Conservation (phyloP, 768 basidiomycete species). For the Clitopilus hobsonii region DNA sequence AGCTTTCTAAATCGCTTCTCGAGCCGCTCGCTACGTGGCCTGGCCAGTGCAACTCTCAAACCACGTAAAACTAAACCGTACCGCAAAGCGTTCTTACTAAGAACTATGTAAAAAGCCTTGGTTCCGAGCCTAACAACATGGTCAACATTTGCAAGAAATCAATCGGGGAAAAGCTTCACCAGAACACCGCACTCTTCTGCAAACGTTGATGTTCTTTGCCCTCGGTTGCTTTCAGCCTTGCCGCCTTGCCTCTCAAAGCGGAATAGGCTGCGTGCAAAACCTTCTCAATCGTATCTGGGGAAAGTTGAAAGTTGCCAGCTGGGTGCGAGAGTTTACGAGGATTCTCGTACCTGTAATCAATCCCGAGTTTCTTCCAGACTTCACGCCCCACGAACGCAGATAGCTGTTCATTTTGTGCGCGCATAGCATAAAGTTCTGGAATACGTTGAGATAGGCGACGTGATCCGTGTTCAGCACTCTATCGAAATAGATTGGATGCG, state of each 20-base stretch:
- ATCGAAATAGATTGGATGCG: slow-evolving; percentile 81
- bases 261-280: slow-evolving; percentile 54
- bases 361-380: slow-evolving; percentile 32
- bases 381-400: slow-evolving; percentile 54
- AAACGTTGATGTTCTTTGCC: slow-evolving; percentile 29
- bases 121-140: slow-evolving; percentile 65
- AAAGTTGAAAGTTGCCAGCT: not conserved
- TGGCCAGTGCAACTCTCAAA: slow-evolving; percentile 47
- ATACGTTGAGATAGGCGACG: slow-evolving; percentile 75
- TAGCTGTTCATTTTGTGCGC: slow-evolving; percentile 89
- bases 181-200: slow-evolving; percentile 48
- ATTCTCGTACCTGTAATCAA: slow-evolving; percentile 43
- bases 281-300: slow-evolving; percentile 58
- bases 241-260: slow-evolving; percentile 43
- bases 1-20: slow-evolving; percentile 41
- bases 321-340: not conserved
- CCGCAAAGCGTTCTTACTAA: slow-evolving; percentile 46
- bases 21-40: slow-evolving; percentile 38
- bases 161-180: slow-evolving; percentile 38
- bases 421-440: slow-evolving; percentile 76
- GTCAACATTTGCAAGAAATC: not conserved
- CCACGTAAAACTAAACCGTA: slow-evolving; percentile 43
- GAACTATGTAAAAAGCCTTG: slow-evolving; percentile 70
- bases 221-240: slow-evolving; percentile 30
- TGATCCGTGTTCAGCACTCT: slow-evolving; percentile 55